phyloP scores from a whole-genome alignment of 441 rosid species.

The Gossypium gossypioides region DNA sequence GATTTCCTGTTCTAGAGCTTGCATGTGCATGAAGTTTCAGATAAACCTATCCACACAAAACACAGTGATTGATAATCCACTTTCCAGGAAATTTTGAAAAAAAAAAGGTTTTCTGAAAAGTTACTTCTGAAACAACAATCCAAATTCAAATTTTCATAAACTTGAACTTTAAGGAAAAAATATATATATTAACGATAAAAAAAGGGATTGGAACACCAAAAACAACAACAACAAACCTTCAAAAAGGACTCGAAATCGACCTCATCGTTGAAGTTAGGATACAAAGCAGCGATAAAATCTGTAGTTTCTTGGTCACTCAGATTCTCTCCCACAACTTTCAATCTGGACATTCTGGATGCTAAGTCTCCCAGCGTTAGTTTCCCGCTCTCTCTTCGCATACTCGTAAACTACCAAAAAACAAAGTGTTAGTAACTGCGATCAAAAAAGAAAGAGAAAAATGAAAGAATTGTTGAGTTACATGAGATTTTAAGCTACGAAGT shows the following conservation, averaged over 20 bases:
- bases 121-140: neutral
- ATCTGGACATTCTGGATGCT: conserved; percentile 73
- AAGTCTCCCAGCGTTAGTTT: conserved; percentile 72
- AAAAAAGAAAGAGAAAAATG: neutral
- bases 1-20: conserved; percentile 55
- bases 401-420: conserved; percentile 41
- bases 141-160: neutral
- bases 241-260: conserved; percentile 87
- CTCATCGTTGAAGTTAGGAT: conserved; percentile 57
- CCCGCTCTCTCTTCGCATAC: conserved; percentile 88
- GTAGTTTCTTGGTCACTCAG: conserved; percentile 66
- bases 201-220: neutral
- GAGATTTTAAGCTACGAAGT: conserved; percentile 86
- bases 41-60: conserved; percentile 43
- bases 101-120: neutral
- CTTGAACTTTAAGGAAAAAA: neutral
- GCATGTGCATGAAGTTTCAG: conserved; percentile 80
- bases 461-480: conserved; percentile 30
- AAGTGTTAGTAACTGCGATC: neutral
- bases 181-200: neutral
- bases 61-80: too few species aligned
- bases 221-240: conserved; percentile 30
- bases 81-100: neutral
- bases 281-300: conserved; percentile 48
- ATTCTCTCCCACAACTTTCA: conserved; percentile 72